Percentiles rank a stretch among this genome's conserved stretches.
Evolutionary conservation across 176 grass and related monocot species (phyloP).

Genomic region (Thalia dealbata): DNA sequence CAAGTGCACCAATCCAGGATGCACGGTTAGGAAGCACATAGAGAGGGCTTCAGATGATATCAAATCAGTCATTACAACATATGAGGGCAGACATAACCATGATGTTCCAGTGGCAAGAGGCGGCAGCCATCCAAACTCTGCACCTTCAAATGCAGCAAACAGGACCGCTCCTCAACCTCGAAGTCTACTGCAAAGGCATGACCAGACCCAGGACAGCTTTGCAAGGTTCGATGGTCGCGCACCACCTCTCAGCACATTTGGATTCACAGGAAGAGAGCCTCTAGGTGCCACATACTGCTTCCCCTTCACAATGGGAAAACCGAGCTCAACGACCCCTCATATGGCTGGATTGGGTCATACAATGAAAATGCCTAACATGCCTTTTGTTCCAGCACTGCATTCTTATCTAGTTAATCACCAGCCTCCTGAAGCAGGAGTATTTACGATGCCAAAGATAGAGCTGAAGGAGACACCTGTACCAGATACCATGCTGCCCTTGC

Average conservation of each 20-base stretch:
- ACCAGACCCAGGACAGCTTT: constrained; percentile 31
- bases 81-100: constrained; percentile 12
- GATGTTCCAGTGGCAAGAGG: constrained; percentile 17
- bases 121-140: constrained; percentile 36
- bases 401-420: constrained; percentile 27
- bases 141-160: neutral
- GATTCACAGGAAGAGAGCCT: constrained; percentile 33
- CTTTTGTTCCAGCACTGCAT: constrained; percentile 33
- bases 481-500: constrained; percentile 14
- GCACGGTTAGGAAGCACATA: constrained; percentile 38
- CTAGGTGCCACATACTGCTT: constrained; percentile 29
- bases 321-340: constrained; percentile 26
- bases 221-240: constrained; percentile 26
- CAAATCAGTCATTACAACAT: constrained; percentile 12
- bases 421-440: constrained; percentile 20
- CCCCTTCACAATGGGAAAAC: constrained; percentile 25
- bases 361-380: constrained; percentile 32
- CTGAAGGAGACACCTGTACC: constrained; percentile 25
- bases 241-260: constrained; percentile 7
- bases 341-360: constrained; percentile 21
- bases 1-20: constrained; percentile 32
- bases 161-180: constrained; percentile 8
- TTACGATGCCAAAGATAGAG: constrained; percentile 36
- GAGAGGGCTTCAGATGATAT: constrained; percentile 23
- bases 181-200: constrained; percentile 19